A percentile compares a stretch with the other conserved stretches of the same genome.
Conservation (phyloP, 495 filamentous ascomycete species). For the Talaromyces liani region DNA sequence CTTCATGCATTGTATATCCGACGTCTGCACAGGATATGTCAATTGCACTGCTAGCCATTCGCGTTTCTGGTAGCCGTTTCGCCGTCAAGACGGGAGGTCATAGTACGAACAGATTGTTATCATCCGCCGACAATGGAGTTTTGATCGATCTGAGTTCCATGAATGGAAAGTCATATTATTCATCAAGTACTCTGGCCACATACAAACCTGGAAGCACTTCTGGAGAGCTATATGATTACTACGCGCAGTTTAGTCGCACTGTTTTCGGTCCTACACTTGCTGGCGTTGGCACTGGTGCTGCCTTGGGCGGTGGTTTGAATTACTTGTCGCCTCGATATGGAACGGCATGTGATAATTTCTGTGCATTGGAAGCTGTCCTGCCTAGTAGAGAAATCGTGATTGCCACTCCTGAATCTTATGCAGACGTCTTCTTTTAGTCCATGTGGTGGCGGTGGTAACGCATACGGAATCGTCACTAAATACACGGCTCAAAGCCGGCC, state of each 20-base stretch:
- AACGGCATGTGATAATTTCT: neutral
- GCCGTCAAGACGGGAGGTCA: neutral
- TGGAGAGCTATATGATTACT: neutral
- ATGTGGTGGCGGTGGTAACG: neutral
- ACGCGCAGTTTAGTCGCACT: neutral
- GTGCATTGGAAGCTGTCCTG: neutral
- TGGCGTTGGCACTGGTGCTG: conserved; percentile 1
- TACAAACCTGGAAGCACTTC: neutral
- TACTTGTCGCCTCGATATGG: conserved; percentile 2
- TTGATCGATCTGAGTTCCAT: neutral
- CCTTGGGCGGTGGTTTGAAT: neutral
- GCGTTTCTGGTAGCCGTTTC: neutral
- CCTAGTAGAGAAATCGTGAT: neutral
- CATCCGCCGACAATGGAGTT: neutral
- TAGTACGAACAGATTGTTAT: neutral
- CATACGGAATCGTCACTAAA: neutral
- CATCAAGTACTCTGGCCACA: neutral
- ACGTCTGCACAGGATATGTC: neutral
- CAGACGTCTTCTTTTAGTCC: neutral
- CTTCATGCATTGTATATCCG: neutral
- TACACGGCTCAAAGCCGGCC: neutral
- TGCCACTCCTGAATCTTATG: neutral
- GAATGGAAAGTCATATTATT: neutral
- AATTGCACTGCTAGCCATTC: neutral
- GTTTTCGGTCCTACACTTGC: conserved; percentile 2